These are phyloP conservation scores for Scleromitrula shiraiana DNA, from an alignment of 2,329 filamentous ascomycete species.

Conservation along the genomic window DNA sequence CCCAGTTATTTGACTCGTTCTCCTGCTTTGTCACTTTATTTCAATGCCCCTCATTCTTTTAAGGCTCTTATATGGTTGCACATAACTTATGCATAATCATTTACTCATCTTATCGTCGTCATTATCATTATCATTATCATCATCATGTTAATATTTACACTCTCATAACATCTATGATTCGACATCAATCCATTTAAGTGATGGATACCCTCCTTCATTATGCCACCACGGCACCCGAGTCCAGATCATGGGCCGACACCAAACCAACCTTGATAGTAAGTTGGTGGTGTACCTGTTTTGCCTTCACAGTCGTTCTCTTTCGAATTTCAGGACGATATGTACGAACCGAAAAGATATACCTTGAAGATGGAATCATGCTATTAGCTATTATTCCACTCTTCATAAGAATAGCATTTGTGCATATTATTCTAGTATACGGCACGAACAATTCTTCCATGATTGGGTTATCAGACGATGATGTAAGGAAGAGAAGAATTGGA, in stretches of 20 bases:
- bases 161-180: not conserved
- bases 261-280: conserved; percentile 86
- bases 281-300: conserved; percentile 88
- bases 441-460: conserved; percentile 74
- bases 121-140: not conserved
- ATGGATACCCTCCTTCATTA: conserved; percentile 24
- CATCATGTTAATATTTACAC: not conserved
- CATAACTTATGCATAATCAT: not conserved
- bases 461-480: conserved; percentile 45
- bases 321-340: conserved; percentile 76
- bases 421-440: conserved; percentile 76
- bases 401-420: conserved; percentile 75
- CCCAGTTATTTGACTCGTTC: too few relatives aligned
- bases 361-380: conserved; percentile 80
- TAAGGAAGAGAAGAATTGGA: conserved; percentile 59
- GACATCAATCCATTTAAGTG: not conserved
- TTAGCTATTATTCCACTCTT: conserved; percentile 72
- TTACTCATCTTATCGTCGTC: not conserved
- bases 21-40: too few relatives aligned
- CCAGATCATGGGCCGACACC: conserved; percentile 37
- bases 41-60: too few relatives aligned
- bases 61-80: too few relatives aligned
- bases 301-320: conserved; percentile 71
- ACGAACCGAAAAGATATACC: conserved; percentile 75
- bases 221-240: conserved; percentile 18